phyloP scores from a whole-genome alignment of 148 eudicot species.

The Beta vulgaris region DNA sequence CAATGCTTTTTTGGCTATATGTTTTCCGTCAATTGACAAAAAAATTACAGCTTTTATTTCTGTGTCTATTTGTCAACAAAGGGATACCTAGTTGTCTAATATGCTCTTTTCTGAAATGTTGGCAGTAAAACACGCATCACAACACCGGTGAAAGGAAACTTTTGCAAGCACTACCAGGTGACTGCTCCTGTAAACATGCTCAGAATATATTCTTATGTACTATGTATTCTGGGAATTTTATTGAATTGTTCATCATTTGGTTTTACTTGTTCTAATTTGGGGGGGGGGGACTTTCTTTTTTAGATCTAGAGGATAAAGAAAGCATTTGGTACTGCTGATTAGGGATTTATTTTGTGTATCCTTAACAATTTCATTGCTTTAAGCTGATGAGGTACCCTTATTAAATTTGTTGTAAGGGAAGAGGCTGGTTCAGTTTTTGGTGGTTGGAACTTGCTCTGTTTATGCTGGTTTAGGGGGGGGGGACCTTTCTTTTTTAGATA shows the following conservation, averaged over 20 bases:
- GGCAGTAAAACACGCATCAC: conserved; percentile 66
- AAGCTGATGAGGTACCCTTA: not conserved
- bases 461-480: not conserved
- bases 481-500: too few species aligned
- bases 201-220: not conserved
- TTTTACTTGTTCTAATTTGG: not conserved
- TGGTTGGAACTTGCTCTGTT: not conserved
- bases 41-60: not conserved
- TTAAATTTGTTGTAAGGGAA: not conserved
- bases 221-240: not conserved
- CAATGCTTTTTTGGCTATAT: not conserved
- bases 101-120: not conserved
- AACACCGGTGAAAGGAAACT: conserved; percentile 75
- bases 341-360: too few species aligned
- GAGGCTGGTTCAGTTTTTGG: not conserved
- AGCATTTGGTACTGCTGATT: too few species aligned
- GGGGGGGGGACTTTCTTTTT: not conserved
- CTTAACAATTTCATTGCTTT: not conserved
- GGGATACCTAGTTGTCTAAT: not conserved
- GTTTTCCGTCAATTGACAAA: not conserved
- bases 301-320: too few species aligned
- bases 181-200: conserved; percentile 22
- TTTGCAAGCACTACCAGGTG: conserved; percentile 92
- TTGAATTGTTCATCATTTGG: not conserved
- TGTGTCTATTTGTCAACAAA: not conserved